Conservation (phyloP, 2,329 filamentous ascomycete species). For the Corinectria fuckeliana region DNA sequence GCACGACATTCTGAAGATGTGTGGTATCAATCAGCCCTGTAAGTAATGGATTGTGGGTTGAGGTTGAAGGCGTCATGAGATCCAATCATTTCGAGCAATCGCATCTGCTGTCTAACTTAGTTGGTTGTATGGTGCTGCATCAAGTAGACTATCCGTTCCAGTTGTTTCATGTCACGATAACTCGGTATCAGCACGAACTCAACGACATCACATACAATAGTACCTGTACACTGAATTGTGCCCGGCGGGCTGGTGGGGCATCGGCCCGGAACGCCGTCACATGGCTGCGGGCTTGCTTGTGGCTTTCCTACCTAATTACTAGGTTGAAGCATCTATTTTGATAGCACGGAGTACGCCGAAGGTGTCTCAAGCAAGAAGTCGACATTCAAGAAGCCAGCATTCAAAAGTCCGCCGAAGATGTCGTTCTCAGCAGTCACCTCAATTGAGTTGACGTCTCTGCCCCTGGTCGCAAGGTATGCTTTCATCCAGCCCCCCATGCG, state of each 20-base stretch:
- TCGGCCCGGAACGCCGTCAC: not conserved
- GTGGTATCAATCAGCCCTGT: not conserved
- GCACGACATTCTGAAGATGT: constrained; percentile 6
- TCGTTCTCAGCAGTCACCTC: not conserved
- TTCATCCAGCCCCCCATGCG: not conserved
- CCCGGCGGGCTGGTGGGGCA: not conserved
- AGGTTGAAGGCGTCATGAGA: not conserved
- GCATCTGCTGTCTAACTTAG: no score
- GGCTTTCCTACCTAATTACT: no score
- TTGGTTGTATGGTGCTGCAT: no score
- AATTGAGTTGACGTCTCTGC: not conserved
- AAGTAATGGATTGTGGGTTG: not conserved
- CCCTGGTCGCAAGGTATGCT: not conserved
- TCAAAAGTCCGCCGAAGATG: not conserved
- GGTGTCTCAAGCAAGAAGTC: not conserved
- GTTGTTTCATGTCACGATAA: not conserved
- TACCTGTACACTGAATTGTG: no score
- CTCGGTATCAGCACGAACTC: no score
- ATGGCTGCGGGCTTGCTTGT: not conserved
- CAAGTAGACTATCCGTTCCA: no score
- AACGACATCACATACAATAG: not conserved
- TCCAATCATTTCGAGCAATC: no score
- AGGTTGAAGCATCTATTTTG: not conserved
- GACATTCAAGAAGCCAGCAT: not conserved
- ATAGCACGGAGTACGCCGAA: no score